Evolutionary conservation across 2,329 filamentous ascomycete genomes (phyloP), one percentile per base, ranked within the genome.

Genomic region (Leptographium galeiforme): DNA sequence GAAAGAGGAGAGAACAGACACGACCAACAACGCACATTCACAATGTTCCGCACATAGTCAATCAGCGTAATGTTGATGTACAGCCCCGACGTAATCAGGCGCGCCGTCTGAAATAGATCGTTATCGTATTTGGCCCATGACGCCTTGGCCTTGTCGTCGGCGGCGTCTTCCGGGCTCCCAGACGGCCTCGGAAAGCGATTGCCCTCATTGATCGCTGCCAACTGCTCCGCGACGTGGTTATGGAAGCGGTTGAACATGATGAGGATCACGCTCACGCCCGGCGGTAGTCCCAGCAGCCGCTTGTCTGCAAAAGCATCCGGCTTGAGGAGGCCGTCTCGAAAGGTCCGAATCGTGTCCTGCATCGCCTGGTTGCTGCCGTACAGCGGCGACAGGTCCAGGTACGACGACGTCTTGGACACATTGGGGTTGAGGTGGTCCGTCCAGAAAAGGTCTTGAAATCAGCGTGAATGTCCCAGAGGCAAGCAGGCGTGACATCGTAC

Each of bases 191-290:
- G 78, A 67, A 95, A 96, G 25, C 87, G 79, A 16, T 81, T 82
- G 46, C 81, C 79, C 61, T 96, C 90, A 61, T 96, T 95, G 67
- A 96, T 91, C n/a, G 76, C 70, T 0, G 86, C 86, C 18, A 96
- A 72, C 56, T 91, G 85, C 52, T 82, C 78, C 1, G 87, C 89
- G 0, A 89, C 80, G 58, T 93, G 77, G 68, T 97, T 96, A 68
- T 96, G 91, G 68, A 94, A 94, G 30, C 82, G 78, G 61, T 84
- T 85, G 68, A 89, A 84, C 85, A 89, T 88, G 66, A 90, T 76
- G 33, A 90, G 68, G 4, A 90, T 62, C 6, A 87, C 81, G 53
- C 80, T 77, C 6, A 86, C 84, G 13, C 85, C 84, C 0, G 87
- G 83, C 0, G 86, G 87, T 61, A 87, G 83, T 11, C 79, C 83